A percentile compares a stretch with the other conserved stretches of the same genome.
Conservation (phyloP, 1,139 yeast genomes). For the Candida tropicalis region DNA sequence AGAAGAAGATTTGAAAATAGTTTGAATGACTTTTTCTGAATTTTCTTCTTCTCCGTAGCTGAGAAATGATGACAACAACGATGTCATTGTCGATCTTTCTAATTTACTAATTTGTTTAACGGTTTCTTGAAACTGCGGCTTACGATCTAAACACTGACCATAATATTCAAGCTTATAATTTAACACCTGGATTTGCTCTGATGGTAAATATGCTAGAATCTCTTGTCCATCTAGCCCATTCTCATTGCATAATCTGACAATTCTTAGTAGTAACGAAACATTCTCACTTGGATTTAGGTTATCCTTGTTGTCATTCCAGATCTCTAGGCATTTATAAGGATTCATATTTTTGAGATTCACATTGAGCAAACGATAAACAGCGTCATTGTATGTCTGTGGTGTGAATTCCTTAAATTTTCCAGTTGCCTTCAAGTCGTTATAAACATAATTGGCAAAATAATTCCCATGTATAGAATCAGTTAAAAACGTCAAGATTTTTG, state of each 20-base stretch:
- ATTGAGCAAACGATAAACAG: slow-evolving; percentile 4
- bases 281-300: not conserved
- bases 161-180: slow-evolving; percentile 20
- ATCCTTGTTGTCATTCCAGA: slow-evolving; percentile 4
- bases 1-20: slow-evolving; percentile 30
- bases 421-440: not conserved
- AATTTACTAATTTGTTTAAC: slow-evolving; percentile 32
- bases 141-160: slow-evolving; percentile 16
- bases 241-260: not conserved
- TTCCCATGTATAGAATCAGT: slow-evolving; percentile 10
- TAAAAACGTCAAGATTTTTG: slow-evolving; percentile 8
- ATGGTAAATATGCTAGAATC: not conserved
- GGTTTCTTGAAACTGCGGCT: slow-evolving; percentile 21
- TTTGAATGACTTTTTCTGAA: slow-evolving; percentile 32
- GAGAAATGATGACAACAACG: slow-evolving; percentile 34
- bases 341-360: slow-evolving; percentile 12
- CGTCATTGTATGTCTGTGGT: not conserved
- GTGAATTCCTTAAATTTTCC: not conserved
- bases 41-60: slow-evolving; percentile 28
- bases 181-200: slow-evolving; percentile 7
- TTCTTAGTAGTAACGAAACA: not conserved
- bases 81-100: slow-evolving; percentile 35
- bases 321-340: slow-evolving; percentile 5
- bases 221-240: not conserved
- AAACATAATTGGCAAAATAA: slow-evolving; percentile 15